phyloP scores from a whole-genome alignment of 2,329 filamentous ascomycete genomes.

The Myriosclerotinia curreyana region DNA sequence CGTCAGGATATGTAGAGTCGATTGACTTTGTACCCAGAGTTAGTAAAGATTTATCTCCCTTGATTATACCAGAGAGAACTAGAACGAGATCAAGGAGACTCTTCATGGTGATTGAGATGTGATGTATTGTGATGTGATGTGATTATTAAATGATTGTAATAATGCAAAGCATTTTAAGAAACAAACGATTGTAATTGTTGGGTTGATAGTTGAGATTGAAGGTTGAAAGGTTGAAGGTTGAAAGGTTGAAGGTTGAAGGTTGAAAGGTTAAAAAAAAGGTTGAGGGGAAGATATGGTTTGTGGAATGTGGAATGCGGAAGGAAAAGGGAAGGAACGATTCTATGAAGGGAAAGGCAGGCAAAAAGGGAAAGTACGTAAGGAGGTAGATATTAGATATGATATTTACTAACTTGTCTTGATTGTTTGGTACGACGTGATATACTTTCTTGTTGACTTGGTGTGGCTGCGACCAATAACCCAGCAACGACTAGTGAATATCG shows the following conservation, averaged over 20 bases:
- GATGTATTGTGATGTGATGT: not conserved
- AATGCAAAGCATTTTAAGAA: not conserved
- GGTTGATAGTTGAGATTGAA: not conserved
- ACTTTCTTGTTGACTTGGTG: constrained; percentile 12
- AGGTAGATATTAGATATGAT: too few species aligned
- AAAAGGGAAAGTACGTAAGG: not conserved
- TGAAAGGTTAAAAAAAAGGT: not conserved
- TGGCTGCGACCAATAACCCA: constrained; percentile 8
- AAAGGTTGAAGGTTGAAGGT: too few species aligned
- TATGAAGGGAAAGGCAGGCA: not conserved
- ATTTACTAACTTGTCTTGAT: constrained; percentile 7
- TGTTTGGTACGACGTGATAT: constrained; percentile 5
- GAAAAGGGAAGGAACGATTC: not conserved
- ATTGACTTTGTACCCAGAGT: constrained; percentile 7
- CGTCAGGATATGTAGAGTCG: constrained; percentile 14
- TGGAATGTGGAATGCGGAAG: not conserved
- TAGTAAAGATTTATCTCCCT: constrained; percentile 7
- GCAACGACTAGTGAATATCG: constrained; percentile 8
- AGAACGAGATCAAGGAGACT: constrained; percentile 16
- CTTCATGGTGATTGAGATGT: constrained; percentile 1
- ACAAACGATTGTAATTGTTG: not conserved
- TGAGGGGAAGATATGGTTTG: not conserved
- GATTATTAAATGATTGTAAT: constrained; percentile 3
- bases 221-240: too few species aligned
- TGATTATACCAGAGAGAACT: constrained; percentile 1